phyloP scores from a whole-genome alignment of 1,139 yeast genomes.

The Debaryomyces subglobosus region DNA sequence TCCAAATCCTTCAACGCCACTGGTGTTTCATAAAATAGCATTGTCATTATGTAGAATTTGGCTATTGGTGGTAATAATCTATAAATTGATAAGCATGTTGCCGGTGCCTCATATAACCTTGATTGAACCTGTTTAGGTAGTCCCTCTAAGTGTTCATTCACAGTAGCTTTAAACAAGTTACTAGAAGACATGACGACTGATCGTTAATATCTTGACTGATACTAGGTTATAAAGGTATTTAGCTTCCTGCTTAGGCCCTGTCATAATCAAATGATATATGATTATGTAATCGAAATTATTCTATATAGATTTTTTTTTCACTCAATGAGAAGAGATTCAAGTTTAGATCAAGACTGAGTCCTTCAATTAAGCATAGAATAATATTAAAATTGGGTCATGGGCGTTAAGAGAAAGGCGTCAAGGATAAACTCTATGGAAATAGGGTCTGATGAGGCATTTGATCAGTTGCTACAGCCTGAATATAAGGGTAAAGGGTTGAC shows the following conservation, averaged over 20 bases:
- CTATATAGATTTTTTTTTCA: slow-evolving; percentile 4
- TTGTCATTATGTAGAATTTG: slow-evolving; percentile 83
- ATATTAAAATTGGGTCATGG: slow-evolving; percentile 12
- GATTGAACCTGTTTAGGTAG: slow-evolving; percentile 83
- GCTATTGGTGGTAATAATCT: slow-evolving; percentile 87
- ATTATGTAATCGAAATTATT: not conserved
- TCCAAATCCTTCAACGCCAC: slow-evolving; percentile 69
- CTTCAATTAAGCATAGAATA: not conserved
- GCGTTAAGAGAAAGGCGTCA: slow-evolving; percentile 22
- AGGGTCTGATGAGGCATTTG: slow-evolving; percentile 57
- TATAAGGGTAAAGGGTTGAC: slow-evolving; percentile 85
- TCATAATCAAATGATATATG: not conserved
- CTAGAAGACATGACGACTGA: slow-evolving; percentile 34
- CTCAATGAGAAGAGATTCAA: slow-evolving; percentile 3
- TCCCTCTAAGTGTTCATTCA: slow-evolving; percentile 86
- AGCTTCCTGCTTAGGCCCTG: not conserved
- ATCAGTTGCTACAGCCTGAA: slow-evolving; percentile 74
- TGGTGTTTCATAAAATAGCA: slow-evolving; percentile 81
- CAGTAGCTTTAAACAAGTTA: slow-evolving; percentile 68
- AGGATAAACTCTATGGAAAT: slow-evolving; percentile 13
- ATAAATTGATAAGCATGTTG: slow-evolving; percentile 90
- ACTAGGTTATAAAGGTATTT: not conserved
- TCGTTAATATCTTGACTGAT: not conserved
- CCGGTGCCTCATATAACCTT: slow-evolving; percentile 77
- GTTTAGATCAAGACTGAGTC: not conserved